A percentile compares a stretch with the other conserved stretches of the same genome.
Conservation (phyloP, 139 green algal genomes). For the Chlorella sp. region DNA sequence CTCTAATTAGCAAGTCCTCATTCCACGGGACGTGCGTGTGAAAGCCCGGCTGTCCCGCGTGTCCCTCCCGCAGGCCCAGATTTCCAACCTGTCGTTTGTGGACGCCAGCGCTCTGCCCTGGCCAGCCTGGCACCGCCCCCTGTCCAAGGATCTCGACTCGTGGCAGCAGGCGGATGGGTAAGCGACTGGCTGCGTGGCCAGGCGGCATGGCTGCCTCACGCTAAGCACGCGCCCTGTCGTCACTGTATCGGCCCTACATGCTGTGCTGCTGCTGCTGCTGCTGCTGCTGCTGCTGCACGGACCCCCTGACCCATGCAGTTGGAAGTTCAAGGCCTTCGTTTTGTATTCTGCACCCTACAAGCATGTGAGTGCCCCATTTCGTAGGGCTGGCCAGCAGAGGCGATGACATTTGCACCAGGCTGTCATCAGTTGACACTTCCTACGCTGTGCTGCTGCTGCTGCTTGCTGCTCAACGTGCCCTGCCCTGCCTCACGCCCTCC, state of each 20-base stretch:
- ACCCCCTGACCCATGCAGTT: background rate
- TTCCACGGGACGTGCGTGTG: background rate
- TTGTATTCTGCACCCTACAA: conserved; percentile 35
- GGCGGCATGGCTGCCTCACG: background rate
- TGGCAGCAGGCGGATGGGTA: background rate
- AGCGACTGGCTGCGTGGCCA: background rate
- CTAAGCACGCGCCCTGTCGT: background rate
- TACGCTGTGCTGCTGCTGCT: background rate
- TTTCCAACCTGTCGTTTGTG: background rate
- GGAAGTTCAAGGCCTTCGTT: conserved; percentile 43
- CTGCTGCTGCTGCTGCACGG: background rate
- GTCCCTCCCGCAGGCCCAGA: background rate
- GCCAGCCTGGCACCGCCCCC: background rate
- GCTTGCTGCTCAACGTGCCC: background rate
- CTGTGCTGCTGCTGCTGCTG: too few relatives aligned
- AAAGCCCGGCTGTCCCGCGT: too few relatives aligned
- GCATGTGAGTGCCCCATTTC: background rate
- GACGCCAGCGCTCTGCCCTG: conserved; percentile 15
- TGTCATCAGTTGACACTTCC: background rate
- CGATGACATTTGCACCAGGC: background rate
- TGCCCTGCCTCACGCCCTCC: background rate
- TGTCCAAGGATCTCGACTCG: background rate
- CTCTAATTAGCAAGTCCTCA: background rate
- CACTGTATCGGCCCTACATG: background rate
- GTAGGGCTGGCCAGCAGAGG: too few relatives aligned